phyloP scores from a whole-genome alignment of 2,329 filamentous ascomycete species.

The Aureobasidium lini region DNA sequence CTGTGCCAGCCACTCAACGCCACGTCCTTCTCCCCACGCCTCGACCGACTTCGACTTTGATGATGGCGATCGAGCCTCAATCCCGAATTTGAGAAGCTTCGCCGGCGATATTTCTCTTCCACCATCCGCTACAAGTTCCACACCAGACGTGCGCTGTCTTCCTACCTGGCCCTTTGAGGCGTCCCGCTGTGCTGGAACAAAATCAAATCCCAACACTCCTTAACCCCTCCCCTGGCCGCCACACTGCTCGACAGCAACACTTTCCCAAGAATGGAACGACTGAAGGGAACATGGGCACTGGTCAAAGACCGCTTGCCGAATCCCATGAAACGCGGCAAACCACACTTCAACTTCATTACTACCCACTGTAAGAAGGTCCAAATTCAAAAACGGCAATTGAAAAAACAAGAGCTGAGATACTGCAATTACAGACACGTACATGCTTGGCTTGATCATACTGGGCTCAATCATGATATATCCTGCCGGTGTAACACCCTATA shows the following conservation, averaged over 20 bases:
- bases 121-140: neutral
- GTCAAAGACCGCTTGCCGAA: slow-evolving; percentile 17
- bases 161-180: neutral
- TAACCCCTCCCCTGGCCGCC: neutral
- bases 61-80: slow-evolving; percentile 5
- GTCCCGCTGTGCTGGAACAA: too few relatives aligned
- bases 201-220: neutral
- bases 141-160: neutral
- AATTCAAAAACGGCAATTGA: neutral
- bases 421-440: slow-evolving; percentile 60
- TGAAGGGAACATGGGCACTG: slow-evolving; percentile 18
- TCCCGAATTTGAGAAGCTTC: slow-evolving; percentile 3
- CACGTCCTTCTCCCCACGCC: neutral
- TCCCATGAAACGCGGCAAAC: slow-evolving; percentile 32
- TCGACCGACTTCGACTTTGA: slow-evolving; percentile 4
- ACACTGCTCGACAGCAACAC: slow-evolving; percentile 1
- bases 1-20: neutral
- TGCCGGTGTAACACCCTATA: slow-evolving; percentile 59
- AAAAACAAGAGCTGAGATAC: neutral
- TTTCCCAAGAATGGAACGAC: slow-evolving; percentile 16
- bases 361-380: slow-evolving; percentile 58
- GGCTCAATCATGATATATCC: slow-evolving; percentile 72
- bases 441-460: slow-evolving; percentile 64
- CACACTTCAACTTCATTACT: slow-evolving; percentile 74
- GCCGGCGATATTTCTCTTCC: neutral